Evolutionary conservation across 768 basidiomycete species (phyloP), one percentile per base, ranked within the genome.

Genomic region (Boletus pseudo-olivaceus): DNA sequence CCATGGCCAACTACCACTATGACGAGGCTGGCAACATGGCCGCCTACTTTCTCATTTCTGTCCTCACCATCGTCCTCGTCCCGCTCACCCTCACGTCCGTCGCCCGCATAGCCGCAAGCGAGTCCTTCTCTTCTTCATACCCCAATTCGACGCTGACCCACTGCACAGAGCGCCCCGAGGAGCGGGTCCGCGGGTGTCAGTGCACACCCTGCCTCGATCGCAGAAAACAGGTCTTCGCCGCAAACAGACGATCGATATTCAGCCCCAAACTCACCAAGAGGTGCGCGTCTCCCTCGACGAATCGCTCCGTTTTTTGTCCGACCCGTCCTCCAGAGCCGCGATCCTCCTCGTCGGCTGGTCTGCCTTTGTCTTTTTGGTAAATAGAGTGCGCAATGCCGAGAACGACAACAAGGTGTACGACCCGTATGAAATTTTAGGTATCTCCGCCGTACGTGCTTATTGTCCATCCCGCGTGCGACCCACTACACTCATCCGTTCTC

Each of bases 381-480:
- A 87, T 73, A 79, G 80, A 64, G 85, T 83, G 34, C 76, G 81
- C 8, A 53, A 63, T 27, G 73, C 81, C 54, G 76, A 81, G 60
- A 60, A 79, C 49, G 83, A 90, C 57, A 80, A 74, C 73, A 85
- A 82, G 61, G 67, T 95, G 12, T 99, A 98, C 70, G 82, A 98
- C 69, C 97, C 97, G 1, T 99, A 95, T 62, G 88, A 93, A 60
- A 96, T 98, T 62, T 78, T 99, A 26, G 94, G 89, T 17, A 82
- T 98, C 53, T 72, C 72, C 5, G 65, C 78, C 12, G 92, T 78
- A 42, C 19, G 50, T 57, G 27, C 23, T 19, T 10, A 4, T 26
- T 7, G 12, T n/a, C 35, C 20, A 20, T 12, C 11, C 19, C 4
- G 3, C 40, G 1, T 15, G 14, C 37, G 10, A 46, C 30, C 1